A percentile compares a stretch with the other conserved stretches of the same genome.
Evolutionary conservation across 495 filamentous ascomycete genomes (phyloP).

Genomic region (Rhizodiscina lignyota): DNA sequence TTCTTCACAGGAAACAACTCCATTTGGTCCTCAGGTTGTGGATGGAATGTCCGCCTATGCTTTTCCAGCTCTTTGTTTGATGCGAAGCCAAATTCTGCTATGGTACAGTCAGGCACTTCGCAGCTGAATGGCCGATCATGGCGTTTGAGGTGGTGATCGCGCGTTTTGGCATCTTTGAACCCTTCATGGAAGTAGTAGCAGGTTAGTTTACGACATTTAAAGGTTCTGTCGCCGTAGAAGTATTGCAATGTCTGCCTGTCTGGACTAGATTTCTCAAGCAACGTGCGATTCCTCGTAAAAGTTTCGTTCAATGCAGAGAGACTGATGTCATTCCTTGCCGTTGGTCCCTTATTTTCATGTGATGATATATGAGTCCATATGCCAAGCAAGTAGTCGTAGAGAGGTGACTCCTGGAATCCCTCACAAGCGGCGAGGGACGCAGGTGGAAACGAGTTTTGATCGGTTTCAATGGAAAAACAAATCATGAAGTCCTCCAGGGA

Average conservation of each 20-base stretch:
- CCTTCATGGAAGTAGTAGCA: constrained; percentile 30
- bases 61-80: constrained; percentile 23
- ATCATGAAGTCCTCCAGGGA: neutral
- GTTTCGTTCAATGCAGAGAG: constrained; percentile 10
- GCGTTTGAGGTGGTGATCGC: constrained; percentile 19
- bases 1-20: constrained; percentile 6
- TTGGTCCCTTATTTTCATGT: constrained; percentile 12
- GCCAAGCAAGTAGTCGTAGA: constrained; percentile 9
- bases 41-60: constrained; percentile 17
- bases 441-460: too few relatives aligned
- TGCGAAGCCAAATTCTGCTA: constrained; percentile 20
- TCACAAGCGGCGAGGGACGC: too few relatives aligned
- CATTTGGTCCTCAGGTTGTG: constrained; percentile 9
- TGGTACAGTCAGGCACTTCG: constrained; percentile 14
- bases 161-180: constrained; percentile 15
- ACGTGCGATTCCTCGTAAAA: constrained; percentile 13
- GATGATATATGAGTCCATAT: constrained; percentile 13
- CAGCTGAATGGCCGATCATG: constrained; percentile 26
- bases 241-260: constrained; percentile 7
- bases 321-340: constrained; percentile 10
- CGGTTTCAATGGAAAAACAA: too few relatives aligned
- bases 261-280: constrained; percentile 13
- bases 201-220: constrained; percentile 25
- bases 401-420: too few relatives aligned
- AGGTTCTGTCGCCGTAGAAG: constrained; percentile 22